Evolutionary conservation across 1,139 yeast genomes (phyloP).

Genomic region (Protomyces pachydermus): DNA sequence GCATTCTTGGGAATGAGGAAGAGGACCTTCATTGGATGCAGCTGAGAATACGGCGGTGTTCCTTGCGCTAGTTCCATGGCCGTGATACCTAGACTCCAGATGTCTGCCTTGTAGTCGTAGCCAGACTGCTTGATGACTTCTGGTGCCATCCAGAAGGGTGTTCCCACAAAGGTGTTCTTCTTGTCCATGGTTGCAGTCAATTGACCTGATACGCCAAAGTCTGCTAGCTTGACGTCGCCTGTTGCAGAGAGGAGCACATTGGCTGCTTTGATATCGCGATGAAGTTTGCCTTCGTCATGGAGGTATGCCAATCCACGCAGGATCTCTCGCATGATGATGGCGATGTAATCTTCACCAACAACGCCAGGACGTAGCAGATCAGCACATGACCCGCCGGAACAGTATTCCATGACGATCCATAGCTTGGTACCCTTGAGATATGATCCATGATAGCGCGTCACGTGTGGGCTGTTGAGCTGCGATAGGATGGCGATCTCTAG

Average conservation of each 20-base stretch:
- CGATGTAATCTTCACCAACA: constrained; percentile 54
- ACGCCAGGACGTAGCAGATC: constrained; percentile 57
- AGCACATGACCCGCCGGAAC: constrained; percentile 87
- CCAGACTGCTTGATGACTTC: constrained; percentile 57
- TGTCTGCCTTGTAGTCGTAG: constrained; percentile 74
- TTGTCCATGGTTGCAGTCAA: constrained; percentile 56
- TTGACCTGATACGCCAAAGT: constrained; percentile 84
- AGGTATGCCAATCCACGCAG: constrained; percentile 63
- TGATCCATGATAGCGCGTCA: constrained; percentile 52
- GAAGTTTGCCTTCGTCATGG: constrained; percentile 70
- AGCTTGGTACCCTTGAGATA: constrained; percentile 58
- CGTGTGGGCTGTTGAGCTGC: constrained; percentile 53
- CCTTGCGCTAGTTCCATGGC: constrained; percentile 71
- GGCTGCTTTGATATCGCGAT: constrained; percentile 80
- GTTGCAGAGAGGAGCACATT: constrained; percentile 61
- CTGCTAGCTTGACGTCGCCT: constrained; percentile 69
- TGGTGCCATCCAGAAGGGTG: constrained; percentile 95
- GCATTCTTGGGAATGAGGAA: constrained; percentile 64
- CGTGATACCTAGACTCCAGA: constrained; percentile 85
- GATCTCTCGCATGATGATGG: constrained; percentile 57
- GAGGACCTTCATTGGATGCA: constrained; percentile 70
- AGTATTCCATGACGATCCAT: constrained; percentile 89
- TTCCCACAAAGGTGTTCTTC: constrained; percentile 74
- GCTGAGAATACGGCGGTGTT: constrained; percentile 61
- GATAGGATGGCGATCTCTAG: constrained; percentile 74